Evolutionary conservation across 768 basidiomycete species (phyloP).

Genomic region (Podaxis rugospora): DNA sequence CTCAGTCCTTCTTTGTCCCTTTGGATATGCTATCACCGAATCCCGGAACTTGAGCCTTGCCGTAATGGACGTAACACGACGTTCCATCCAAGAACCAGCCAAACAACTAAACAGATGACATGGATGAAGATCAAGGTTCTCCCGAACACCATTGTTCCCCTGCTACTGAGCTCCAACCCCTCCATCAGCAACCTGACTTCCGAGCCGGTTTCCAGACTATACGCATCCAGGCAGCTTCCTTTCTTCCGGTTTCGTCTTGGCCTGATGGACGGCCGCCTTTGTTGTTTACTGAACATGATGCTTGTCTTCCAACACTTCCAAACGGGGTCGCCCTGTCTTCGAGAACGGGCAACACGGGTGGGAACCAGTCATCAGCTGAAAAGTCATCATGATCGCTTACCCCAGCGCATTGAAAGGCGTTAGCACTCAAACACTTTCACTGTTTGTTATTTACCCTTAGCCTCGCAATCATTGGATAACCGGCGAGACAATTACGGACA

Average conservation of each 20-base stretch:
- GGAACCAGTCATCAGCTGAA: not conserved
- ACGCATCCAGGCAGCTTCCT: not conserved
- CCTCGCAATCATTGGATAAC: not conserved
- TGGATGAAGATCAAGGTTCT: not conserved
- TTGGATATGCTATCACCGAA: conserved; percentile 2
- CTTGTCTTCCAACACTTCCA: not conserved
- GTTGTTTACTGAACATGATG: not conserved
- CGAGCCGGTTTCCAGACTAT: not conserved
- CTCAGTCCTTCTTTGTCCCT: not conserved
- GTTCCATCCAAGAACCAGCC: not conserved
- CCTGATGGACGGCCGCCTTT: not conserved
- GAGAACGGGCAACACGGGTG: not conserved
- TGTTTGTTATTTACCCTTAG: not conserved
- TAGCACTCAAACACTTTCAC: no score
- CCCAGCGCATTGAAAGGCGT: no score
- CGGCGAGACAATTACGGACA: not conserved
- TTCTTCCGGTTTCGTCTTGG: not conserved
- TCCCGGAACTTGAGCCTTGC: conserved; percentile 6
- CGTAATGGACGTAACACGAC: not conserved
- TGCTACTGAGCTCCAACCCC: not conserved
- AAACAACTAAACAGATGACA: not conserved
- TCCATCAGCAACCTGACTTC: not conserved
- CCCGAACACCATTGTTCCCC: not conserved
- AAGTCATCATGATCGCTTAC: not conserved
- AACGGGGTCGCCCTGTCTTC: not conserved